Percentiles rank a stretch among this genome's conserved stretches.
These are phyloP conservation scores for Pseudophaeomoniella oleicola DNA, from an alignment of 2,329 filamentous ascomycete genomes.

Conservation along the genomic window DNA sequence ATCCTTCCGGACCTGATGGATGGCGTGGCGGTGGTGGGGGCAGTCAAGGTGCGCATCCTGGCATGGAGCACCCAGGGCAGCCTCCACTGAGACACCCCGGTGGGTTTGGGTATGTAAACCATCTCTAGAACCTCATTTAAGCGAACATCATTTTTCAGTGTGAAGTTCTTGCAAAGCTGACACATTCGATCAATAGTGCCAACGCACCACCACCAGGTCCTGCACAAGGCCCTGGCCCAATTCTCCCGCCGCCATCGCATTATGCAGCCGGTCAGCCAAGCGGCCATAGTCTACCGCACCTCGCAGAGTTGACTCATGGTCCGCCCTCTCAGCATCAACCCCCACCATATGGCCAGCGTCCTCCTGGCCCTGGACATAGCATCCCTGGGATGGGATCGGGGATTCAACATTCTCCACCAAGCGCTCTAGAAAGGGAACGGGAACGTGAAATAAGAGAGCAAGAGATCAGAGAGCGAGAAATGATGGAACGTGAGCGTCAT, in stretches of 20 bases:
- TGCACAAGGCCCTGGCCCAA: not conserved
- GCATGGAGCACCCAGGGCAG: not conserved
- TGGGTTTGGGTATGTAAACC: not conserved
- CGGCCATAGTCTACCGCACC: slow-evolving; percentile 29
- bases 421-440: slow-evolving; percentile 14
- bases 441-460: slow-evolving; percentile 37
- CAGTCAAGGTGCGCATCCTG: not conserved
- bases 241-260: slow-evolving; percentile 11
- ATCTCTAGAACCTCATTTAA: too few relatives aligned
- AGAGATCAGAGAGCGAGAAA: slow-evolving; percentile 40
- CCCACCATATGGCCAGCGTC: slow-evolving; percentile 26
- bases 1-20: not conserved
- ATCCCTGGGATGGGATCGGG: slow-evolving; percentile 6
- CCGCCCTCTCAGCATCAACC: slow-evolving; percentile 25
- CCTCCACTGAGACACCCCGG: not conserved
- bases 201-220: not conserved
- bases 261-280: slow-evolving; percentile 17
- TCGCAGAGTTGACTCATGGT: slow-evolving; percentile 30
- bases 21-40: not conserved
- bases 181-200: not conserved
- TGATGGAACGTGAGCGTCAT: slow-evolving; percentile 29
- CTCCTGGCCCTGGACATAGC: slow-evolving; percentile 3
- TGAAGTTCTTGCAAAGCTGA: not conserved
- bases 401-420: slow-evolving; percentile 13
- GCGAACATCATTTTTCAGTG: too few relatives aligned